Evolutionary conservation across 805 yeast species (phyloP), one percentile per base, ranked within the genome.

Genomic region (Yarrowia sp.): DNA sequence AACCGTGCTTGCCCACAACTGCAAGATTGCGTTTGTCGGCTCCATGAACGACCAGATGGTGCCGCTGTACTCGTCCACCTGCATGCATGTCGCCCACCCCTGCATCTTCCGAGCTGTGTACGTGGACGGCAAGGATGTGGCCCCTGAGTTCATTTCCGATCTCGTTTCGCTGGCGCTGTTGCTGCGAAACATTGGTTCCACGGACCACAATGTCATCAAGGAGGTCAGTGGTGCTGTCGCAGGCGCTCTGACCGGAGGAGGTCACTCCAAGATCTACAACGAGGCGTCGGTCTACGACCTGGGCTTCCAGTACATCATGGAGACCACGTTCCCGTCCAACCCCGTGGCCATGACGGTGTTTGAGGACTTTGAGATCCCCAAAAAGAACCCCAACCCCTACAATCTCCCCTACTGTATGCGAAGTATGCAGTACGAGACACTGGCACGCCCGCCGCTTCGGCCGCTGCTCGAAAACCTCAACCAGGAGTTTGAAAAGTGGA

Each of bases 221-320:
- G 98, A 95, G 75, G 83, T 94, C 50, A 91, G 97, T 67, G 84
- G 82, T 49, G 83, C 91, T 0, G 77, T 90, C 70, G 95, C 96
- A 0, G 99, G 99, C 0, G 90, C 97, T 0, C 80, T 95, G 66
- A 94, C 97, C 0, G 97, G 98, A 2, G 93, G 95, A 9, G 99
- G 99, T 0, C 99, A 94, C 76, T 92, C 98, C 0, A 88, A 85
- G 70, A 87, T 95, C 34, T 94, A 94, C 77, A 89, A 90, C 73
- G 97, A 91, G 71, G 86, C 87, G 4, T 85, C 87, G 68, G 98
- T 95, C 0, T 94, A 94, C 75, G 91, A 87, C 71, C 75, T 91
- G 70, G 97, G 95, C 0, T 73, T 93, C 49, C 83, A 87, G 69
- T 88, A 90, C 74, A 85, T 91, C 1, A 77, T 93, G 24, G 92